Percentiles rank a stretch among this genome's conserved stretches.
phyloP scores from a whole-genome alignment of 768 basidiomycete genomes.

The Termitomyces eurrhizus region DNA sequence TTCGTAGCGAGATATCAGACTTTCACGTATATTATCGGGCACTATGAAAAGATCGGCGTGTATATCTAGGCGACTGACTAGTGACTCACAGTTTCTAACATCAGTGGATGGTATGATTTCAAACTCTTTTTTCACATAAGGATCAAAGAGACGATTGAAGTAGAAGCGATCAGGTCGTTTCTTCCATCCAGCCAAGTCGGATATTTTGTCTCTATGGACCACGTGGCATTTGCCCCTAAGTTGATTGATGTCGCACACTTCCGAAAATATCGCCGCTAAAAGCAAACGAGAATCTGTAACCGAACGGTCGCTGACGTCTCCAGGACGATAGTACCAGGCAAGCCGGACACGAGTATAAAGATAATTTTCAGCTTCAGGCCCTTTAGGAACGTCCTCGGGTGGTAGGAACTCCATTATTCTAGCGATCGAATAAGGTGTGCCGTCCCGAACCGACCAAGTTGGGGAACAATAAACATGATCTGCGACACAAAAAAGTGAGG shows the following conservation, averaged over 20 bases:
- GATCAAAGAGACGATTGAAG: slow-evolving; percentile 93
- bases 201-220: slow-evolving; percentile 92
- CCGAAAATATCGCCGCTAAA: slow-evolving; percentile 93
- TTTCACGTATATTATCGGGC: slow-evolving; percentile 74
- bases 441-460: slow-evolving; percentile 87
- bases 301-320: slow-evolving; percentile 90
- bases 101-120: slow-evolving; percentile 87
- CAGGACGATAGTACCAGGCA: slow-evolving; percentile 95
- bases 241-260: slow-evolving; percentile 93
- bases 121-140: slow-evolving; percentile 97
- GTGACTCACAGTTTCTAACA: slow-evolving; percentile 78
- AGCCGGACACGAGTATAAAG: slow-evolving; percentile 81
- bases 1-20: slow-evolving; percentile 81
- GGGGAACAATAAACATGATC: slow-evolving; percentile 98
- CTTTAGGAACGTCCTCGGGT: slow-evolving; percentile 67
- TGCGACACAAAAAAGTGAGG: slow-evolving; percentile 38
- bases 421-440: slow-evolving; percentile 92
- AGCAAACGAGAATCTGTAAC: slow-evolving; percentile 90
- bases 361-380: slow-evolving; percentile 62
- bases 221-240: slow-evolving; percentile 92
- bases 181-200: slow-evolving; percentile 91
- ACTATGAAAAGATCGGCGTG: slow-evolving; percentile 42
- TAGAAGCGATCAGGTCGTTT: slow-evolving; percentile 94
- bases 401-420: slow-evolving; percentile 97
- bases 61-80: slow-evolving; percentile 17